Evolutionary conservation across 2,329 filamentous ascomycete genomes (phyloP), one percentile per base, ranked within the genome.

Genomic region (Emericellopsis atlantica): DNA sequence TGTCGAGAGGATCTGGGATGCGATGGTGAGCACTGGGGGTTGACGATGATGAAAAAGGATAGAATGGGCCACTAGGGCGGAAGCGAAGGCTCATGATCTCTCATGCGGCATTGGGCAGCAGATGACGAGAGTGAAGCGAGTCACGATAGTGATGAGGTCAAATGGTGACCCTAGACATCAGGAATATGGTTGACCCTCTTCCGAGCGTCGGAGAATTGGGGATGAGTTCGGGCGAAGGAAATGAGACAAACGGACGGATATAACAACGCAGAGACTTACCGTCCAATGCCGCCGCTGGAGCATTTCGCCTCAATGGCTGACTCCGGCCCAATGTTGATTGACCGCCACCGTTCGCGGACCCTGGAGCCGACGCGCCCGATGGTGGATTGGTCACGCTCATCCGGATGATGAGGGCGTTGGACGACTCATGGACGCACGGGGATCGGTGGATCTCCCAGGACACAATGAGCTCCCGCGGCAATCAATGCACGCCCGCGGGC

Each of bases 371-470:
- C 31, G 67, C 60, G 47, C 55, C 67, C 48, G 71, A 68, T 36
- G 70, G 58, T 44, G 70, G 70, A 55, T 74, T 74, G 41, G 67
- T 74, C 59, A 68, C 59, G 61, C 64, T 72, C 71, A 74, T 75
- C 34, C 40, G 18, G 35, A n/a, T 23, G 24, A 37, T 11, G 35
- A 14, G 18, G 6, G 12, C 16, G 33, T 21, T 29, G 9, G 37
- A 14, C 26, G 12, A 12, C 26, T 29, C 26, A 29, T 29, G 26
- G 26, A 29, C 26, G 3, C 8, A 29, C 26, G 26, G 26, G 26
- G 9, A 21, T 12, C 12, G 26, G 26, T 29, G 26, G 26, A 29
- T 29, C 26, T 29, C 26, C 26, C 26, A 29, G 6, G 8, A 2
- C 26, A 29, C 26, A 12, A 29, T 29, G 26, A 29, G 26, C 12